Percentiles rank a stretch among this genome's conserved stretches.
Conservation (phyloP, 768 basidiomycete genomes). For the Podaxis carcinomalis region DNA sequence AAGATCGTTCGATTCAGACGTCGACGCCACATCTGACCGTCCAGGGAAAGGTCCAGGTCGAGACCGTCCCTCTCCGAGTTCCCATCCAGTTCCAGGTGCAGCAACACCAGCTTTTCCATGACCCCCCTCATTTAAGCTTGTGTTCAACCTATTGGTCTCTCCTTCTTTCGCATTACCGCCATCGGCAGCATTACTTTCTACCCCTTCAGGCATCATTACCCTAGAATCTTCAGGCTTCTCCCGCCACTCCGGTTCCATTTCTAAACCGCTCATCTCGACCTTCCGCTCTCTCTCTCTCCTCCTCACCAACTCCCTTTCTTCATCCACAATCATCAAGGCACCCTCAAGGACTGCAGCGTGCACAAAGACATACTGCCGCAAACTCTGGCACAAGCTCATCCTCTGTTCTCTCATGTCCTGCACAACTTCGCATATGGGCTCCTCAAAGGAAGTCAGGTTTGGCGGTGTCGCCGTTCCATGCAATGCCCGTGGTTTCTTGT, state of each 20-base stretch:
- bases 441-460: constrained; percentile 56
- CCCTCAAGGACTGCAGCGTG: constrained; percentile 85
- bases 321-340: constrained; percentile 70
- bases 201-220: neutral
- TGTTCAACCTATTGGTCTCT: neutral
- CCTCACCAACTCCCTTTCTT: constrained; percentile 44
- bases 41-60: neutral
- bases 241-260: neutral
- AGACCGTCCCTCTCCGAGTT: neutral
- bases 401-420: constrained; percentile 95
- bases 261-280: constrained; percentile 13
- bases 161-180: neutral
- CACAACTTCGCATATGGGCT: constrained; percentile 78
- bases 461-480: constrained; percentile 53
- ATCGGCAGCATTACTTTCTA: neutral
- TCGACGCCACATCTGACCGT: neutral
- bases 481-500: constrained; percentile 58
- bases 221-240: constrained; percentile 11
- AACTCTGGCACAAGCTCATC: constrained; percentile 94
- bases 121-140: neutral
- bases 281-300: constrained; percentile 14
- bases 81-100: neutral
- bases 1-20: neutral
- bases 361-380: constrained; percentile 92
- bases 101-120: neutral